A percentile compares a stretch with the other conserved stretches of the same genome.
Evolutionary conservation across 2,329 filamentous ascomycete species (phyloP).

Genomic region (Leptodontidium sp.): DNA sequence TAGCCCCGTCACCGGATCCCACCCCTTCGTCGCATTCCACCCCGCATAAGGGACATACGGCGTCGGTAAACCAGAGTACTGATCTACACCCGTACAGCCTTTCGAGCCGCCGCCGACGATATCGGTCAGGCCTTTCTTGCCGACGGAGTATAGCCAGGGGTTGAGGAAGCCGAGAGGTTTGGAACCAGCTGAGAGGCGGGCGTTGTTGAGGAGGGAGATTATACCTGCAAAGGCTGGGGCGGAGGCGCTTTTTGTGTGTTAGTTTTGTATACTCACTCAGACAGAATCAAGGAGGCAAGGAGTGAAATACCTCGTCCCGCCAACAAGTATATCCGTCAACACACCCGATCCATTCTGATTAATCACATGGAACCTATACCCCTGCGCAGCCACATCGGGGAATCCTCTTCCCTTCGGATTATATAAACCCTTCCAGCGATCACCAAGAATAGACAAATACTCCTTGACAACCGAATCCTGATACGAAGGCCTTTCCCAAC

Average conservation of each 20-base stretch:
- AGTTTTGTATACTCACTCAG: conserved; percentile 1
- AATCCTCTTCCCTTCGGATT: conserved; percentile 59
- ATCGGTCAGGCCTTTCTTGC: conserved; percentile 58
- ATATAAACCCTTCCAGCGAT: conserved; percentile 56
- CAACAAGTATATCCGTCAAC: conserved; percentile 31
- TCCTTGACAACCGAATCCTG: conserved; percentile 54
- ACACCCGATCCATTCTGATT: neutral
- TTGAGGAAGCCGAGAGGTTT: conserved; percentile 62
- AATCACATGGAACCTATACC: conserved; percentile 58
- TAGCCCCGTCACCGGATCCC: conserved; percentile 58
- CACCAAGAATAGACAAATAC: conserved; percentile 53
- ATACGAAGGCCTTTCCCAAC: conserved; percentile 56
- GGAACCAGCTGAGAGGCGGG: conserved; percentile 58
- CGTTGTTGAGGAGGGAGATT: conserved; percentile 69
- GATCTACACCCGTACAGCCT: conserved; percentile 46
- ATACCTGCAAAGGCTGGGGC: conserved; percentile 66
- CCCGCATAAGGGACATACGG: conserved; percentile 47
- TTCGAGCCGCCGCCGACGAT: conserved; percentile 49
- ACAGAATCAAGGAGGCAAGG: too few relatives aligned
- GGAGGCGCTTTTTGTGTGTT: conserved; percentile 55
- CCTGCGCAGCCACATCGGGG: conserved; percentile 63
- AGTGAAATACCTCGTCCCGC: conserved; percentile 36
- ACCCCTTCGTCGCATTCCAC: conserved; percentile 53
- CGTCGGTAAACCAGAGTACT: conserved; percentile 31
- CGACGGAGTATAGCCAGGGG: conserved; percentile 63